phyloP scores from a whole-genome alignment of 768 basidiomycete genomes.

The Boletus insuetus region DNA sequence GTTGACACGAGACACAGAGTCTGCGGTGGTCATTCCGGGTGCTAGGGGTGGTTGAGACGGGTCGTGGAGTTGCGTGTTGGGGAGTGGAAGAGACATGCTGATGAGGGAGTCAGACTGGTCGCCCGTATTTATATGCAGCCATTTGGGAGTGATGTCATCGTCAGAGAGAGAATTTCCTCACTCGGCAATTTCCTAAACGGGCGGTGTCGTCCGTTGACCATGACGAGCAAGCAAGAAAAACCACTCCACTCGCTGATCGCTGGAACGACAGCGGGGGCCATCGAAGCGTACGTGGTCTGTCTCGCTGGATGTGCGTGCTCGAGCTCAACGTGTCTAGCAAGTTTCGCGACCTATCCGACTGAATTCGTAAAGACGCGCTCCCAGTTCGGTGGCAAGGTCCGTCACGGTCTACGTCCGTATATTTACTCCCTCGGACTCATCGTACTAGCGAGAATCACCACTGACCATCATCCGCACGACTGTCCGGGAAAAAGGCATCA shows the following conservation, averaged over 20 bases:
- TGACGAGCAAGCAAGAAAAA: conserved; percentile 69
- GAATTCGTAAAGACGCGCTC: conserved; percentile 94
- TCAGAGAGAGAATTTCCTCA: background rate
- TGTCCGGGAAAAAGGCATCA: conserved; percentile 67
- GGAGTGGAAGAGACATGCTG: conserved; percentile 28
- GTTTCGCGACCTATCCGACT: conserved; percentile 83
- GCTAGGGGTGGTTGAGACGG: conserved; percentile 48
- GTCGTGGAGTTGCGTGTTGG: conserved; percentile 41
- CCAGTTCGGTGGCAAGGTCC: conserved; percentile 82
- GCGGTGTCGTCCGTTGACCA: conserved; percentile 14
- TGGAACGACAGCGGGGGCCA: conserved; percentile 87
- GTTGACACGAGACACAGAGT: background rate
- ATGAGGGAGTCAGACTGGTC: background rate
- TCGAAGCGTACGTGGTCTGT: conserved; percentile 74
- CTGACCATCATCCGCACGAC: conserved; percentile 75
- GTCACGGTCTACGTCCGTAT: conserved; percentile 8
- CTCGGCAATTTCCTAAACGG: conserved; percentile 4
- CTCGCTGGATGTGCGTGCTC: background rate
- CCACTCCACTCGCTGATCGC: conserved; percentile 85
- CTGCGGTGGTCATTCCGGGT: background rate
- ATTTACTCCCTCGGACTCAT: background rate
- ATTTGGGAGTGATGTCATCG: conserved; percentile 12
- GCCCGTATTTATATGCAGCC: conserved; percentile 14
- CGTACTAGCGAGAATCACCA: conserved; percentile 58
- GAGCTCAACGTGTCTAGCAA: conserved; percentile 41